phyloP scores from a whole-genome alignment of 805 yeast species.

The Lachancea sp. region DNA sequence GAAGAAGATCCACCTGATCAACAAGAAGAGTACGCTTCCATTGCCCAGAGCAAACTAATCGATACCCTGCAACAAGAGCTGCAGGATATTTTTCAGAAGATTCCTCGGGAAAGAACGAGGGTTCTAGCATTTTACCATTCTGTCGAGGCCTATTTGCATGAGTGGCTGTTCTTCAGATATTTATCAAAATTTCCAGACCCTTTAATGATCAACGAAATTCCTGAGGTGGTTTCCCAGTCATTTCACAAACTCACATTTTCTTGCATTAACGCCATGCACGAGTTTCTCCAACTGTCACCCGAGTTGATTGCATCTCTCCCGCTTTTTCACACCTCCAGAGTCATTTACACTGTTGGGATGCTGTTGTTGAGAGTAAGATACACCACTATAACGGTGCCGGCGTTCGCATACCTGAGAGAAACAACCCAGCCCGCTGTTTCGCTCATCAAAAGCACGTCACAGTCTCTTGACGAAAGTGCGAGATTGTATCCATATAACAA shows the following conservation, averaged over 20 bases:
- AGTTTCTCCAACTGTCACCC: slow-evolving; percentile 39
- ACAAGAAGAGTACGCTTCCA: slow-evolving; percentile 11
- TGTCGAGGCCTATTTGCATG: slow-evolving; percentile 61
- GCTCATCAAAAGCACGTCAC: slow-evolving; percentile 22
- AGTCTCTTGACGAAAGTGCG: slow-evolving; percentile 25
- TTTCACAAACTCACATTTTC: slow-evolving; percentile 48
- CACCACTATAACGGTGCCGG: slow-evolving; percentile 48
- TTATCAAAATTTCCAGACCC: slow-evolving; percentile 15
- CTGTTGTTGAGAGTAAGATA: slow-evolving; percentile 47
- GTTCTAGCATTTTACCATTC: slow-evolving; percentile 49
- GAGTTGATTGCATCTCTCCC: slow-evolving; percentile 53
- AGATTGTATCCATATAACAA: slow-evolving; percentile 40
- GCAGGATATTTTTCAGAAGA: slow-evolving; percentile 34
- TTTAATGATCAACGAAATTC: slow-evolving; percentile 13
- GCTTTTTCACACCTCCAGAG: slow-evolving; percentile 47
- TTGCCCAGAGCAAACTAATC: slow-evolving; percentile 24
- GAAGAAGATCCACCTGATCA: slow-evolving; percentile 32
- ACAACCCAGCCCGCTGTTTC: slow-evolving; percentile 43
- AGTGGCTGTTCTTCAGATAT: slow-evolving; percentile 39
- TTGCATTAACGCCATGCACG: slow-evolving; percentile 46
- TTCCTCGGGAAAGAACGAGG: slow-evolving; percentile 37
- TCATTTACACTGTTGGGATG: slow-evolving; percentile 62
- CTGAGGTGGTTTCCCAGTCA: slow-evolving; percentile 34
- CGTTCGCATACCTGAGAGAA: slow-evolving; percentile 37
- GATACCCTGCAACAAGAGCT: slow-evolving; percentile 43